Conservation (phyloP, 2,329 filamentous ascomycete species). For the Lachnellula willkommii region DNA sequence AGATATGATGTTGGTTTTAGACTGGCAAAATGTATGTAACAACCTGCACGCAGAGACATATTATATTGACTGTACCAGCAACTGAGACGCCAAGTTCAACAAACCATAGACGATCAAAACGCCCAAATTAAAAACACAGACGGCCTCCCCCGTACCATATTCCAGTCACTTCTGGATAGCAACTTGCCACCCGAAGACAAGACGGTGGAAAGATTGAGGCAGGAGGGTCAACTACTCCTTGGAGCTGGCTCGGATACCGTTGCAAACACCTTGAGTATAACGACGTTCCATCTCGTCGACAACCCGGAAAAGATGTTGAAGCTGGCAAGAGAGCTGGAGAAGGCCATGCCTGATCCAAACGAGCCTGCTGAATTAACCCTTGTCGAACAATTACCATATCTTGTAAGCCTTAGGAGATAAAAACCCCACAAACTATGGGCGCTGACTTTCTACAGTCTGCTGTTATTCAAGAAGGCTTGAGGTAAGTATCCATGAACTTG, state of each 20-base stretch:
- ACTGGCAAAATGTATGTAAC: slow-evolving; percentile 10
- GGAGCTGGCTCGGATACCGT: slow-evolving; percentile 12
- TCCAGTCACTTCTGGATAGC: slow-evolving; percentile 17
- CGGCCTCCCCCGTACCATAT: slow-evolving; percentile 9
- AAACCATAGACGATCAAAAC: slow-evolving; percentile 1
- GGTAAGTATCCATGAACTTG: neutral
- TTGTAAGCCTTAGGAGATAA: slow-evolving; percentile 2
- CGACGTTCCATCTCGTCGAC: slow-evolving; percentile 7
- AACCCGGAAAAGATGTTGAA: slow-evolving; percentile 15
- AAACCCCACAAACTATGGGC: neutral
- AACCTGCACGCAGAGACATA: neutral
- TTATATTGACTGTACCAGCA: neutral
- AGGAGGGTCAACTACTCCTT: slow-evolving; percentile 12
- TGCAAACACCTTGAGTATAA: slow-evolving; percentile 4
- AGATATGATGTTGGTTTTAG: slow-evolving; percentile 14
- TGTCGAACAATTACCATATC: slow-evolving; percentile 24
- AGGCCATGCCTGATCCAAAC: slow-evolving; percentile 12
- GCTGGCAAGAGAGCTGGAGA: slow-evolving; percentile 13
- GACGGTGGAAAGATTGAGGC: slow-evolving; percentile 3
- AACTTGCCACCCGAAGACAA: slow-evolving; percentile 19
- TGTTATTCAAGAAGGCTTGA: slow-evolving; percentile 15
- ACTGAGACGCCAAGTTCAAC: slow-evolving; percentile 7
- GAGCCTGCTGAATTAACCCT: slow-evolving; percentile 9
- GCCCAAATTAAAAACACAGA: neutral
- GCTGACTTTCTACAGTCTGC: slow-evolving; percentile 3